Conservation (phyloP, 768 basidiomycete genomes). For the Boletus tomentosulus region DNA sequence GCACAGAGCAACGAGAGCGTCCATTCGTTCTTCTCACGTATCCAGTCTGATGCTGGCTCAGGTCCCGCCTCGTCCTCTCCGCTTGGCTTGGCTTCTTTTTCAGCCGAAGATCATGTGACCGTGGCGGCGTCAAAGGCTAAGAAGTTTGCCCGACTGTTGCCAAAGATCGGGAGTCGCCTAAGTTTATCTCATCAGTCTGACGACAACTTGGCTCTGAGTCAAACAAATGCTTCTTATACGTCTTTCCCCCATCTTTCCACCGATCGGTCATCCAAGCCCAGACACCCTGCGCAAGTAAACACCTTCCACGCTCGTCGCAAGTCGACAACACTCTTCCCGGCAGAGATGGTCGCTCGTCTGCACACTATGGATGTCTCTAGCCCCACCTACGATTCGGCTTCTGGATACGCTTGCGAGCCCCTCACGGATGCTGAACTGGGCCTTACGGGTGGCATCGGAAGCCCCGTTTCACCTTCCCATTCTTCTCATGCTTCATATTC, state of each 20-base stretch:
- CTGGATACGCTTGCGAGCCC: conserved; percentile 26
- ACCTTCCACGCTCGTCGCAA: conserved; percentile 35
- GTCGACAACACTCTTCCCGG: conserved; percentile 31
- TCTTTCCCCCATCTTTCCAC: conserved; percentile 23
- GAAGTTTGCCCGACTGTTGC: conserved; percentile 28
- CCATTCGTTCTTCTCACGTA: conserved; percentile 19
- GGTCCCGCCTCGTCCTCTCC: conserved; percentile 26
- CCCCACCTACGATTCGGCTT: conserved; percentile 20
- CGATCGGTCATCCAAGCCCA: conserved; percentile 25
- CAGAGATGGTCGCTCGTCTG: conserved; percentile 24
- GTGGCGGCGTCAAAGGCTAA: conserved; percentile 18
- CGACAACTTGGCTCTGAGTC: conserved; percentile 24
- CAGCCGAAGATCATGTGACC: conserved; percentile 18
- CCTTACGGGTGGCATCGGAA: background rate
- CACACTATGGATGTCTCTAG: conserved; percentile 30
- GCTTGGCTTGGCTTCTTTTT: conserved; percentile 22
- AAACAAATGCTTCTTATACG: conserved; percentile 22
- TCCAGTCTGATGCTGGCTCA: conserved; percentile 15
- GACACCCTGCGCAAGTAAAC: conserved; percentile 28
- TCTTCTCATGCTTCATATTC: conserved; percentile 11
- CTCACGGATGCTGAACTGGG: conserved; percentile 30
- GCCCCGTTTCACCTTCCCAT: conserved; percentile 15
- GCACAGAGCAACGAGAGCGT: conserved; percentile 27
- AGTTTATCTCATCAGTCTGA: conserved; percentile 23
- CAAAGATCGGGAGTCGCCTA: conserved; percentile 30